A percentile compares a stretch with the other conserved stretches of the same genome.
Conservation (phyloP, 305 asterid genomes). For the Solanum hybrid region DNA sequence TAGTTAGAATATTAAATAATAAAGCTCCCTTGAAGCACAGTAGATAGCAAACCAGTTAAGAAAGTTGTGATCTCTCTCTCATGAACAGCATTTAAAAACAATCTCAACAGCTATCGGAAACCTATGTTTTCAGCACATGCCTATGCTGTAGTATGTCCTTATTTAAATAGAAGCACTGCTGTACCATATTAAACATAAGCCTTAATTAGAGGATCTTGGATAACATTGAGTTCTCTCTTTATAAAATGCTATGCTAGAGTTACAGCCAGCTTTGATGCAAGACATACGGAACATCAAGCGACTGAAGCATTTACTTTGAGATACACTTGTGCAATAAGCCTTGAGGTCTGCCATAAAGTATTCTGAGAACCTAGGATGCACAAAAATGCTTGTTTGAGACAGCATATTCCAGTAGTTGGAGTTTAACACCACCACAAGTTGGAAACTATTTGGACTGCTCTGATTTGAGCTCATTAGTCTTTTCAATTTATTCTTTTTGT, state of each 20-base stretch:
- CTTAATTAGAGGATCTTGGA: not conserved
- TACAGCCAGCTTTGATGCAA: not conserved
- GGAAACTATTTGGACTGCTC: not conserved
- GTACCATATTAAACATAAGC: not conserved
- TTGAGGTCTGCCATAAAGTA: not conserved
- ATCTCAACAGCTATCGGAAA: not conserved
- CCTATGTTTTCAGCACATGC: not conserved
- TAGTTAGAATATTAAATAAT: not conserved
- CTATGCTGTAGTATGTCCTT: not conserved
- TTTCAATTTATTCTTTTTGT: not conserved
- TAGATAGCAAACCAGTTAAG: not conserved
- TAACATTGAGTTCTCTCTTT: not conserved
- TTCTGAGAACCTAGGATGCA: not conserved
- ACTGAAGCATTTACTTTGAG: not conserved
- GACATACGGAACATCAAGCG: not conserved
- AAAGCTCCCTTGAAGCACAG: not conserved
- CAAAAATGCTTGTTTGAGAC: not conserved
- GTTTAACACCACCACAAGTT: not conserved
- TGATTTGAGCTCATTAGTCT: not conserved
- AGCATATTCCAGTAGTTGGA: not conserved
- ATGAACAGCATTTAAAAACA: not conserved
- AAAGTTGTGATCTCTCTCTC: conserved; percentile 1
- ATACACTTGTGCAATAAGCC: not conserved
- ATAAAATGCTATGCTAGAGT: not conserved
- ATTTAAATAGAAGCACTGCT: not conserved